Evolutionary conservation across 306 rosid genomes (phyloP).

Genomic region (Castanospermum australe): DNA sequence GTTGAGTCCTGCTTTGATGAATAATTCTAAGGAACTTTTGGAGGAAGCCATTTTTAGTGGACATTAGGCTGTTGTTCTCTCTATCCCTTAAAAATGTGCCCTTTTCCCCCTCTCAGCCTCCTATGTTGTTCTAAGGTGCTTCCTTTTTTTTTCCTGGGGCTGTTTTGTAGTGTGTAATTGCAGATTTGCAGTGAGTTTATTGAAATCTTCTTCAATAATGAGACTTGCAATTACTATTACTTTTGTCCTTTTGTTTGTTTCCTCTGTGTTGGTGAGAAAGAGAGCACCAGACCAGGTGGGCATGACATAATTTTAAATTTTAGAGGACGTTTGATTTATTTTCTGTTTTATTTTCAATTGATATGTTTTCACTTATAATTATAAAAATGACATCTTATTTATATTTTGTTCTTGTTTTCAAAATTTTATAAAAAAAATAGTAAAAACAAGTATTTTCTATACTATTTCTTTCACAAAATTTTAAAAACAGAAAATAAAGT

Average conservation of each 20-base stretch:
- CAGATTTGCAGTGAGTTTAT: slow-evolving; percentile 1
- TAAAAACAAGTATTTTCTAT: no score
- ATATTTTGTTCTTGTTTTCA: no score
- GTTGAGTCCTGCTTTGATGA: slow-evolving; percentile 83
- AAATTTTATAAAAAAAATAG: no score
- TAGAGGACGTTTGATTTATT: no score
- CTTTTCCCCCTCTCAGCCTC: not conserved
- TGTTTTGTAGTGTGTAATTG: slow-evolving; percentile 12
- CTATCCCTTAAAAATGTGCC: not conserved
- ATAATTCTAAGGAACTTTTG: slow-evolving; percentile 47
- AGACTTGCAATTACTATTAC: not conserved
- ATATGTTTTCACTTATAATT: no score
- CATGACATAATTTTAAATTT: not conserved
- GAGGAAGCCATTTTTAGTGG: slow-evolving; percentile 47
- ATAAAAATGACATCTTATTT: no score
- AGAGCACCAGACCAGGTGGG: not conserved
- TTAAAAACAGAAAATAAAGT: no score
- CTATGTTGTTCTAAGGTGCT: slow-evolving; percentile 1
- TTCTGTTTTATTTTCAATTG: no score
- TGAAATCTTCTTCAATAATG: slow-evolving; percentile 27
- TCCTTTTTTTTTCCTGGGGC: not conserved
- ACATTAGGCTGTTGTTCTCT: not conserved
- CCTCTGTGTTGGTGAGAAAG: not conserved
- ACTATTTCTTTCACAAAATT: no score
- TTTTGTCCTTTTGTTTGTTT: not conserved